A percentile compares a stretch with the other conserved stretches of the same genome.
Conservation (phyloP, 768 basidiomycete species). For the Tephrocybe sp. region DNA sequence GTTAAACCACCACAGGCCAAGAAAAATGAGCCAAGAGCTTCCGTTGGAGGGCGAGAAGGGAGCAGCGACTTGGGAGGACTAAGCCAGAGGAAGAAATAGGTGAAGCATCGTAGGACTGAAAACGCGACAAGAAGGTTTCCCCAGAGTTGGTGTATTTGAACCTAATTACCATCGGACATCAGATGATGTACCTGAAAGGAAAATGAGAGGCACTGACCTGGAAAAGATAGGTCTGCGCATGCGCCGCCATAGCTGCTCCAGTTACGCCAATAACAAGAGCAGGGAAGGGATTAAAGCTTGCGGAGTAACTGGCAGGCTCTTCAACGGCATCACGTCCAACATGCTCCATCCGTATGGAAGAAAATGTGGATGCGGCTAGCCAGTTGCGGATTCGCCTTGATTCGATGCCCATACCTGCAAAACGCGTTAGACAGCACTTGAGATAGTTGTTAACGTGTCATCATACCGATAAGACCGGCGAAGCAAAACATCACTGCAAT, state of each 20-base stretch:
- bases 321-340: constrained; percentile 41
- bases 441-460: not conserved
- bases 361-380: constrained; percentile 58
- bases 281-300: constrained; percentile 89
- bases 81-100: constrained; percentile 94
- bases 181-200: not conserved
- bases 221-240: constrained; percentile 88
- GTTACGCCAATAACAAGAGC: constrained; percentile 93
- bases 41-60: constrained; percentile 91
- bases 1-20: constrained; percentile 84
- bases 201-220: constrained; percentile 41
- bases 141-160: constrained; percentile 90
- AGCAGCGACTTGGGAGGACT: constrained; percentile 78
- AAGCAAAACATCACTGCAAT: constrained; percentile 98
- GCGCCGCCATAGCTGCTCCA: constrained; percentile 90
- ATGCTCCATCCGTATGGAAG: constrained; percentile 25
- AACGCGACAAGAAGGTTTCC: constrained; percentile 81
- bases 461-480: constrained; percentile 76
- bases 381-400: constrained; percentile 69
- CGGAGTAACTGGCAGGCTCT: constrained; percentile 72
- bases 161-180: constrained; percentile 41
- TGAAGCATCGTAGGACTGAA: constrained; percentile 76
- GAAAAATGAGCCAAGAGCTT: constrained; percentile 85
- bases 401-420: constrained; percentile 76
- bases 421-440: not conserved